phyloP scores from a whole-genome alignment of 108 stramenopile species.

The Cylindrotheca closterium region DNA sequence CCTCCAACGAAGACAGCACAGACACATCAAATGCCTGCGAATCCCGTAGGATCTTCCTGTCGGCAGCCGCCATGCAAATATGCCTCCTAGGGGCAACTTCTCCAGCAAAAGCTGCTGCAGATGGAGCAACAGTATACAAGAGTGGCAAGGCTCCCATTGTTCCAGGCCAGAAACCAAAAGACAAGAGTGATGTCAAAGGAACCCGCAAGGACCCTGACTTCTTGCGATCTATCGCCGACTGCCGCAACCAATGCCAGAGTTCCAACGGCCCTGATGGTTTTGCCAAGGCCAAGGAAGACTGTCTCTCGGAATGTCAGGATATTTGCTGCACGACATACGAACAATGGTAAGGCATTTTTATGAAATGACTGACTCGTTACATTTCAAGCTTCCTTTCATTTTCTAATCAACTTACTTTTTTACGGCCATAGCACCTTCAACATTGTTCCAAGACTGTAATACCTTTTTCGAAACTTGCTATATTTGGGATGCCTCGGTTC shows the following conservation, averaged over 20 bases:
- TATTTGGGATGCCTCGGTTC: too few species aligned
- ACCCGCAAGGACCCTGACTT: slow-evolving; percentile 82
- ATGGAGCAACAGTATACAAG: slow-evolving; percentile 10
- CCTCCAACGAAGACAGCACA: neutral
- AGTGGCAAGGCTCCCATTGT: slow-evolving; percentile 57
- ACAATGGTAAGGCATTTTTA: slow-evolving; percentile 46
- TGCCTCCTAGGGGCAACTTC: slow-evolving; percentile 6
- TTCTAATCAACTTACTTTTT: too few species aligned
- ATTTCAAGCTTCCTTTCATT: too few species aligned
- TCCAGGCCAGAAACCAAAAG: slow-evolving; percentile 68
- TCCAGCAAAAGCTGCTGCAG: slow-evolving; percentile 7
- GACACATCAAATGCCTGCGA: neutral
- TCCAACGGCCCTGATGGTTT: slow-evolving; percentile 59
- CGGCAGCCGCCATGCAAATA: slow-evolving; percentile 15
- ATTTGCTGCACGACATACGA: slow-evolving; percentile 87
- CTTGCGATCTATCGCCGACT: slow-evolving; percentile 73
- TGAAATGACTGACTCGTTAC: too few species aligned
- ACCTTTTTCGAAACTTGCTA: too few species aligned
- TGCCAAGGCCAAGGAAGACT: slow-evolving; percentile 71
- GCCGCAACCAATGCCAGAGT: slow-evolving; percentile 64
- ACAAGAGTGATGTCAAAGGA: slow-evolving; percentile 66
- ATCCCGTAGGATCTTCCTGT: slow-evolving; percentile 12
- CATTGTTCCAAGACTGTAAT: slow-evolving; percentile 29
- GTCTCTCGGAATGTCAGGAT: slow-evolving; percentile 82
- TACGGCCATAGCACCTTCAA: slow-evolving; percentile 16